A percentile compares a stretch with the other conserved stretches of the same genome.
Conservation (phyloP, 306 rosid species). For the Alnus glutinosa region DNA sequence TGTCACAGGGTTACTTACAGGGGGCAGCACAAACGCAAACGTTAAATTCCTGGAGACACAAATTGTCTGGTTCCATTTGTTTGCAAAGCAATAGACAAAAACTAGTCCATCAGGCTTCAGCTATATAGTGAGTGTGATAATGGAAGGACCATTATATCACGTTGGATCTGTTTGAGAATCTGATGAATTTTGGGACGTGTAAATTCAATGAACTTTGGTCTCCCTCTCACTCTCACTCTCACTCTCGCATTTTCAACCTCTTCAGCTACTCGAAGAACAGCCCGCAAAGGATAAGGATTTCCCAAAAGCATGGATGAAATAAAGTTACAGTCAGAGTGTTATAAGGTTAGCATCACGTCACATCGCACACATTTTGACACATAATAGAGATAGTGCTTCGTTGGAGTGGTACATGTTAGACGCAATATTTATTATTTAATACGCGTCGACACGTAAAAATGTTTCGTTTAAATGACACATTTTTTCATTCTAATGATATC, state of each 20-base stretch:
- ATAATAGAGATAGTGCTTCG: too few species aligned
- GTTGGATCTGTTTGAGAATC: background rate
- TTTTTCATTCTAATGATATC: too few species aligned
- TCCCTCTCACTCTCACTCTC: too few species aligned
- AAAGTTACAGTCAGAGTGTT: too few species aligned
- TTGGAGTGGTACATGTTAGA: too few species aligned
- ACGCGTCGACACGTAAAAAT: too few species aligned
- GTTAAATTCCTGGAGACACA: background rate
- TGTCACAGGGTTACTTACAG: background rate
- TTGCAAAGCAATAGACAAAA: conserved; percentile 21
- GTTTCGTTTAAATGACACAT: too few species aligned
- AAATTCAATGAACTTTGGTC: background rate
- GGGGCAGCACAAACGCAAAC: conserved; percentile 14
- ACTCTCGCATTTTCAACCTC: too few species aligned
- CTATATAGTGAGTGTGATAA: background rate
- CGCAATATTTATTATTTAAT: too few species aligned
- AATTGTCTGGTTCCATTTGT: conserved; percentile 20
- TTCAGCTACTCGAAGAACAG: too few species aligned
- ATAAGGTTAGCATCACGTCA: too few species aligned
- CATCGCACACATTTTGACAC: too few species aligned
- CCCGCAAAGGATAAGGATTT: background rate
- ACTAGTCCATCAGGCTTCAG: conserved; percentile 13
- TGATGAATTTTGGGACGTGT: background rate
- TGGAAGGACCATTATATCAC: conserved; percentile 3
- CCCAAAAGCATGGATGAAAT: background rate